Evolutionary conservation across 2,329 filamentous ascomycete genomes (phyloP), one percentile per base, ranked within the genome.

Genomic region (Cordyceps cicadae): DNA sequence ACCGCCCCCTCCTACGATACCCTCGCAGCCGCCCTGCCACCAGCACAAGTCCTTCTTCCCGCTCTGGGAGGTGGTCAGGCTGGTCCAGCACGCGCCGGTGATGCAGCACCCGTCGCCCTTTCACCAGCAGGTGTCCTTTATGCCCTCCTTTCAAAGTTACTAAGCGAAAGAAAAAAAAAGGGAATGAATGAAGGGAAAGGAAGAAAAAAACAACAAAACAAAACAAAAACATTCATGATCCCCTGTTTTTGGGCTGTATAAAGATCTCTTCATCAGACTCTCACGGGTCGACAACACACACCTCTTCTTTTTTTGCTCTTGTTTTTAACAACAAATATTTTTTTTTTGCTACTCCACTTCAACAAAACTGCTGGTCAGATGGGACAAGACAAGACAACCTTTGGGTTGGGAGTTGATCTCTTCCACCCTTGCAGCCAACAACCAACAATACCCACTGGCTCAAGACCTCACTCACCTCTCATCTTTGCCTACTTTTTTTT

Each of bases 21-120:
- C 73, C 24, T 68, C 73, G 54, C 71, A 73, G 63, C 69, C 69
- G 59, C 67, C 69, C 56, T 78, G 76, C 66, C 70, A 72, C 61
- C 73, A 77, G 62, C 73, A 77, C 58, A 82, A 81, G 66, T 79
- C 80, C 53, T 75, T 75, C 65, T 74, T 80, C 61, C 76, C 77
- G 9, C 75, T 79, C 60, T 81, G 79, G 79, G 80, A 81, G 62
- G 71, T 81, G 68, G 74, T 82, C 60, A 78, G 79, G 71, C 81
- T 81, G 69, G 77, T 78, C 63, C 79, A 79, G 68, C 77, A 79
- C 62, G 71, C 74, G 55, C 76, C 78, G 26, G 75, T 75, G 54
- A 72, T 80, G 45, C 79, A 81, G 64, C 76, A 80, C 61, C 75
- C 79, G 62, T 72, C 77, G 54, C 75, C 78, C 26, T 82, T 83